phyloP scores from a whole-genome alignment of 2,329 filamentous ascomycete species.

The Lojkania enalia region DNA sequence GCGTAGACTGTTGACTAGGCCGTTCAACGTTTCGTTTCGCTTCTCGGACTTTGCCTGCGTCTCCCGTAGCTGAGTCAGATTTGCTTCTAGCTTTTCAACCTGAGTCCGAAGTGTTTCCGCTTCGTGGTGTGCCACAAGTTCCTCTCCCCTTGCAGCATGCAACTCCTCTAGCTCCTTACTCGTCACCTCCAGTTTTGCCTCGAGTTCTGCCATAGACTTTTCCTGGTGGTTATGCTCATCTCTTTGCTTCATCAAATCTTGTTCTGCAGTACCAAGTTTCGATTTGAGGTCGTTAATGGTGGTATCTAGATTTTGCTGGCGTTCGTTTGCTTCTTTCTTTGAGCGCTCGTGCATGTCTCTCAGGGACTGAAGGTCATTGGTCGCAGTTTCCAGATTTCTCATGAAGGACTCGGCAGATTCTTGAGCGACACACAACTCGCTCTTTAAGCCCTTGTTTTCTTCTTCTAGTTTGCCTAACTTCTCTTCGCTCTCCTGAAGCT shows the following conservation, averaged over 20 bases:
- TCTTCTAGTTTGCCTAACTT: constrained; percentile 71
- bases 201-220: constrained; percentile 45
- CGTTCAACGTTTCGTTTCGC: constrained; percentile 57
- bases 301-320: constrained; percentile 33
- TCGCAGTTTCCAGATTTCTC: constrained; percentile 68
- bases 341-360: constrained; percentile 56
- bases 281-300: constrained; percentile 33
- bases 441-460: constrained; percentile 69
- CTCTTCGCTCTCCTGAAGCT: constrained; percentile 69
- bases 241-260: constrained; percentile 51
- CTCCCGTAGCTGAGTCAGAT: constrained; percentile 34
- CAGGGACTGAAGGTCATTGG: constrained; percentile 62
- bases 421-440: constrained; percentile 70
- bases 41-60: constrained; percentile 52
- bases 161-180: constrained; percentile 57
- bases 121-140: constrained; percentile 34
- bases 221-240: constrained; percentile 46
- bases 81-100: constrained; percentile 35
- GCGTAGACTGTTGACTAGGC: constrained; percentile 59
- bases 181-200: constrained; percentile 32
- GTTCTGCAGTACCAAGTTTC: constrained; percentile 44
- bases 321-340: constrained; percentile 36
- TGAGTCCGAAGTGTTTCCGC: constrained; percentile 31
- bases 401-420: constrained; percentile 60
- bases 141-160: constrained; percentile 36